Evolutionary conservation across 192 early-diverging fungal genomes (phyloP).

Genomic region (Umbelopsis isabellina): DNA sequence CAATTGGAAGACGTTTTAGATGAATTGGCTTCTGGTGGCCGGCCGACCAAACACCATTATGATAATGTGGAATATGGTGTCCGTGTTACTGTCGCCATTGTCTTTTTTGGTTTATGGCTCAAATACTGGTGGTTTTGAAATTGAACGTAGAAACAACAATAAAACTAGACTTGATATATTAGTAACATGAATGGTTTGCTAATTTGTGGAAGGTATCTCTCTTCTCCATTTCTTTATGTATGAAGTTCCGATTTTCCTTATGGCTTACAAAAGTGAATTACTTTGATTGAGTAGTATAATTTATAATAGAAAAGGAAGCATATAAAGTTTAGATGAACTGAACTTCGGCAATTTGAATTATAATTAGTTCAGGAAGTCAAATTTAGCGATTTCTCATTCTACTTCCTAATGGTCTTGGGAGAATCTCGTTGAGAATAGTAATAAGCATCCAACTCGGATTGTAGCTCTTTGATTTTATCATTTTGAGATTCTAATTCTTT

Average conservation of each 20-base stretch:
- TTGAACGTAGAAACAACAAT: too few relatives aligned
- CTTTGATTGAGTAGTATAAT: too few relatives aligned
- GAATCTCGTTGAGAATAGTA: conserved; percentile 38
- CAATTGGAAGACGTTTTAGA: conserved; percentile 69
- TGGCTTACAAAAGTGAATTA: too few relatives aligned
- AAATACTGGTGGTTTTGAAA: conserved; percentile 17
- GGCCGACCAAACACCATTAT: conserved; percentile 16
- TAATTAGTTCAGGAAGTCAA: too few relatives aligned
- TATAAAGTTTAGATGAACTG: too few relatives aligned
- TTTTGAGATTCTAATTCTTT: conserved; percentile 97
- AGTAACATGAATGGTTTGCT: too few relatives aligned
- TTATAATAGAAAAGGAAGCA: too few relatives aligned
- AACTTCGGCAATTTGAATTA: too few relatives aligned
- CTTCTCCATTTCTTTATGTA: too few relatives aligned
- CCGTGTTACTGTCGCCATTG: conserved; percentile 15
- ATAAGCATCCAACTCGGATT: conserved; percentile 71
- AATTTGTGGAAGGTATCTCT: too few relatives aligned
- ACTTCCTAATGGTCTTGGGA: conserved; percentile 34
- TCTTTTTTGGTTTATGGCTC: conserved; percentile 15
- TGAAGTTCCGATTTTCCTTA: too few relatives aligned
- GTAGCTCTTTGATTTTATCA: conserved; percentile 87
- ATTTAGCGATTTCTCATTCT: neutral
- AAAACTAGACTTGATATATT: too few relatives aligned
- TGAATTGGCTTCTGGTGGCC: conserved; percentile 35
- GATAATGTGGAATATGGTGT: conserved; percentile 23